A percentile compares a stretch with the other conserved stretches of the same genome.
phyloP scores from a whole-genome alignment of 192 early-diverging fungal genomes.

The Diversispora epigaea region DNA sequence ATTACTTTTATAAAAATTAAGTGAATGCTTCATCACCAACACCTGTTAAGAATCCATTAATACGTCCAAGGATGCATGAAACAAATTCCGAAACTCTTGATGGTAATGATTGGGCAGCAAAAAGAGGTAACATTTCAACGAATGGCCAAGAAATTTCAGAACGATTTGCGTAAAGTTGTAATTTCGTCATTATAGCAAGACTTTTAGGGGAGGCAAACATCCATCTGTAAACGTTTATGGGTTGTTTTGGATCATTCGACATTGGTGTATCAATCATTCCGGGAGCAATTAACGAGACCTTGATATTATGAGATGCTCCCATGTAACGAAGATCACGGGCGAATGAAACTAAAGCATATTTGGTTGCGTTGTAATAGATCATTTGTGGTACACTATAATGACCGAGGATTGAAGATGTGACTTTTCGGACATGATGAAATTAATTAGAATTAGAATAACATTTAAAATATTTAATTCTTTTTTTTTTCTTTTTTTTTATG shows the following conservation, averaged over 20 bases:
- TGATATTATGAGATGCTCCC: slow-evolving; percentile 22
- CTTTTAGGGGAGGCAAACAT: background rate
- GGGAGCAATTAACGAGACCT: slow-evolving; percentile 27
- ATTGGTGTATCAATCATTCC: slow-evolving; percentile 33
- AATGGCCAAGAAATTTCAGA: slow-evolving; percentile 22
- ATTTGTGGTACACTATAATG: background rate
- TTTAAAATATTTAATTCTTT: background rate
- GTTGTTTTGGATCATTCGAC: slow-evolving; percentile 11
- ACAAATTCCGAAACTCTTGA: background rate
- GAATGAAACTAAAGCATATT: slow-evolving; percentile 32
- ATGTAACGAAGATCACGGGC: slow-evolving; percentile 35
- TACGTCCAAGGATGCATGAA: background rate
- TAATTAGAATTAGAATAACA: background rate
- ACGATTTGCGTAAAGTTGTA: background rate
- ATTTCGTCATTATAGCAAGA: slow-evolving; percentile 9
- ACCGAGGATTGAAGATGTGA: slow-evolving; percentile 24
- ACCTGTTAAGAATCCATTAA: too few relatives aligned
- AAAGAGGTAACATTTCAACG: background rate
- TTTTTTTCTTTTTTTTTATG: too few relatives aligned
- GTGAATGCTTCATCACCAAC: too few relatives aligned
- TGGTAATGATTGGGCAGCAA: background rate
- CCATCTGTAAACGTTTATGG: background rate
- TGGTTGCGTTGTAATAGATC: slow-evolving; percentile 31
- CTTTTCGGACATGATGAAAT: background rate
- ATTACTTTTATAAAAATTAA: too few relatives aligned